Evolutionary conservation across 352 stramenopile genomes (phyloP).

Genomic region (Pythium diclinum): DNA sequence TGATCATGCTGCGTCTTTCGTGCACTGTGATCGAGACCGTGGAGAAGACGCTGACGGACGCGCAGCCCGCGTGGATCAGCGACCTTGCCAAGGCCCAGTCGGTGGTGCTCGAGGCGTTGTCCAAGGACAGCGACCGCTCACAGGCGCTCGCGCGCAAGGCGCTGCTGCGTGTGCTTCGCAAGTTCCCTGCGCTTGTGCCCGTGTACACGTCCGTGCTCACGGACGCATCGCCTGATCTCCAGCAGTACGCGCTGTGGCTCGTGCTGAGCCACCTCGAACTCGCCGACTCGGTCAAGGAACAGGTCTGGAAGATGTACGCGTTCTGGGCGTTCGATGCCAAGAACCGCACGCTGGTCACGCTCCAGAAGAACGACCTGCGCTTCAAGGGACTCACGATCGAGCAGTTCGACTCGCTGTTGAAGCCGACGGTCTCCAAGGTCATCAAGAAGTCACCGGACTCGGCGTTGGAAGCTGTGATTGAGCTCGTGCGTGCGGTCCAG

Average conservation of each 20-base stretch:
- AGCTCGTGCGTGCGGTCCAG: constrained; percentile 45
- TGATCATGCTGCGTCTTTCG: constrained; percentile 58
- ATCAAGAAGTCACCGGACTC: constrained; percentile 84
- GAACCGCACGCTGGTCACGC: constrained; percentile 36
- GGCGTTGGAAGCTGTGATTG: constrained; percentile 54
- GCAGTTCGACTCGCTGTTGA: constrained; percentile 64
- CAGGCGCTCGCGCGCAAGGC: constrained; percentile 45
- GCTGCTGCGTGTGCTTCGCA: constrained; percentile 44
- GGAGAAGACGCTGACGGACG: constrained; percentile 14
- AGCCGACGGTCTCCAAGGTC: constrained; percentile 66
- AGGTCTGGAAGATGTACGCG: constrained; percentile 53
- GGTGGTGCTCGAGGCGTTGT: constrained; percentile 52
- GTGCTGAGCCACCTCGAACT: constrained; percentile 41
- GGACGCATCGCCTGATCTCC: constrained; percentile 32
- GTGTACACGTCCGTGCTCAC: constrained; percentile 41
- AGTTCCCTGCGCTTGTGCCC: constrained; percentile 36
- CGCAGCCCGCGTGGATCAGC: constrained; percentile 36
- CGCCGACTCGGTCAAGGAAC: constrained; percentile 32
- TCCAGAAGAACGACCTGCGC: constrained; percentile 41
- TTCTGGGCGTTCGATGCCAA: constrained; percentile 83
- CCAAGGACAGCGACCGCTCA: constrained; percentile 40
- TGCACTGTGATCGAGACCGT: constrained; percentile 46
- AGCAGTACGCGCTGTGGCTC: constrained; percentile 65
- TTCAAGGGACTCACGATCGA: constrained; percentile 52
- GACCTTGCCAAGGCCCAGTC: constrained; percentile 51